Base-by-base conservation (phyloP, 2,329 filamentous ascomycete species). In the Aureobasidium sp. region DNA sequence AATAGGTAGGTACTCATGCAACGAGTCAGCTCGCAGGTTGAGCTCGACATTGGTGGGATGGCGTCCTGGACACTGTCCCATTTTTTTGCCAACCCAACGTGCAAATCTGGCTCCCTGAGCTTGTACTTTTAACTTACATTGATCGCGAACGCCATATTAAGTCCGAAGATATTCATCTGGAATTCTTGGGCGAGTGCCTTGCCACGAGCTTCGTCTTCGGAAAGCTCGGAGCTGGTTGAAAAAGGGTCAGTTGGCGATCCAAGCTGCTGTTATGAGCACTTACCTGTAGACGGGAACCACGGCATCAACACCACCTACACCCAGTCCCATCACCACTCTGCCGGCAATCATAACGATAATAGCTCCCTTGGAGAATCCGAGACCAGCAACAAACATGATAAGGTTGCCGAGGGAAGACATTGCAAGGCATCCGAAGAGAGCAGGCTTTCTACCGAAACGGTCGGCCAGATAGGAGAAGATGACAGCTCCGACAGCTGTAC, bases 121-220 rank as follows among this genome's bases (percentile, higher is more conserved):
- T 10, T 34, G 7, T 34, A 34, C 9, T 9, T 34, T 34, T 9
- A 9, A 10, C 10, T 34, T 34, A 34, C 34, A 65, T 86, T 86
- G 69, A 85, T 80, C 0, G 75, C 78, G 68, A 85, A 86, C 0
- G 83, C 83, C 78, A 84, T 79, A 62, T 85, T 77, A 2, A 87
- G 70, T 0, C 84, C 82, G 61, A 85, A 82, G 64, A 86, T 85
- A 65, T 87, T 87, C 69, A 79, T 81, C 68, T 86, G 83, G 66
- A 86, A 86, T 66, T 86, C 83, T 67, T 86, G 81, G 1, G 82
- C 82, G 47, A 86, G 70, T 1, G 83, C 82, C 65, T 79, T 80
- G 5, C 84, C 83, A 48, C 83, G 73, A 2, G 80, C 77, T 53
- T 79, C 79, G 66, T 85, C 83, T 21, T 78, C 78, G 3, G 78